phyloP scores from a whole-genome alignment of 108 stramenopile species.

The Mediolabrus comicus region DNA sequence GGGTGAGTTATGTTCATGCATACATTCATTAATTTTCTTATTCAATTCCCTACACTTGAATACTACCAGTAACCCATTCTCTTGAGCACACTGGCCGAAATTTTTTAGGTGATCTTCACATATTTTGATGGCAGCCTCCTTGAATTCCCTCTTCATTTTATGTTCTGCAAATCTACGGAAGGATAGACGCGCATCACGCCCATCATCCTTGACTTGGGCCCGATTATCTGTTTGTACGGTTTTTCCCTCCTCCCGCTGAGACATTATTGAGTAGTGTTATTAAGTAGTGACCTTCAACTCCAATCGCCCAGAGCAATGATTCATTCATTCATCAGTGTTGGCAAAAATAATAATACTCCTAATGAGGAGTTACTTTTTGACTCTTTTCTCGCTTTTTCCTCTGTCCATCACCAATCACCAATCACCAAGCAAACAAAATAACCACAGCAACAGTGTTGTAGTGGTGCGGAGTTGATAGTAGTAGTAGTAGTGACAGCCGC shows the following conservation, averaged over 20 bases:
- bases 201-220: conserved; percentile 44
- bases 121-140: conserved; percentile 73
- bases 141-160: conserved; percentile 81
- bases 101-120: conserved; percentile 68
- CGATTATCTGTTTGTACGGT: conserved; percentile 1
- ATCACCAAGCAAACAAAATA: too few species aligned
- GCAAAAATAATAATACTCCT: too few species aligned
- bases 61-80: conserved; percentile 80
- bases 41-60: conserved; percentile 75
- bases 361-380: too few species aligned
- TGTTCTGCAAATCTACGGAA: conserved; percentile 82
- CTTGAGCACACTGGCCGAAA: conserved; percentile 83
- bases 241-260: conserved; percentile 10
- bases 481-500: too few species aligned
- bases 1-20: conserved; percentile 78
- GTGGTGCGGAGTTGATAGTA: too few species aligned
- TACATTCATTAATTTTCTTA: conserved; percentile 79
- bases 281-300: not conserved
- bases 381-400: too few species aligned
- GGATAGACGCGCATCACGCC: conserved; percentile 54
- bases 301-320: too few species aligned
- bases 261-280: conserved; percentile 6
- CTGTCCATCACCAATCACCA: too few species aligned
- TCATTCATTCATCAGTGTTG: too few species aligned
- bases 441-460: too few species aligned